Base-by-base conservation (phyloP, 2,329 filamentous ascomycete species). In the Ophiocordyceps australis region DNA sequence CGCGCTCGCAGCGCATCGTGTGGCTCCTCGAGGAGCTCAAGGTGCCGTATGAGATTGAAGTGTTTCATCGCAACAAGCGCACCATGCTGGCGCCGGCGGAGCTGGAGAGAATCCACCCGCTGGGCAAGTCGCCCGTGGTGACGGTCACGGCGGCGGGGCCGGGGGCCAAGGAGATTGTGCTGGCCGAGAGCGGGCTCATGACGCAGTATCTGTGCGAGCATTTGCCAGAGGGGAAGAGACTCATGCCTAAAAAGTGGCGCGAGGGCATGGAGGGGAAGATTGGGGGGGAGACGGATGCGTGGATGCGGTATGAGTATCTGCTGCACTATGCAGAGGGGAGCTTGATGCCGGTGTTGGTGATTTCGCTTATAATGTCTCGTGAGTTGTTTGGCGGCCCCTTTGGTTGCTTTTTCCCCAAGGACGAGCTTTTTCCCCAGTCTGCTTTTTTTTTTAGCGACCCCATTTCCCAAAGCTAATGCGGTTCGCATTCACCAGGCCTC, bases 281-380 rank as follows among this genome's bases (percentile, higher is more conserved):
- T 9, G 62, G 63, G 11, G 67, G 68, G 14, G 67, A 74, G 54
- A 71, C 65, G 17, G 62, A 72, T 40, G 57, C 54, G 31, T 72
- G 60, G 56, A 44, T 69, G 46, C 56, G 67, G 25, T 70, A 61
- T 44, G 57, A 62, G 41, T 79, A 81, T 44, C 70, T 69, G 36
- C 67, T 93, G 60, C 77, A 93, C 46, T 94, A 85, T 48, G 62
- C 69, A 5, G 86, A 94, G 52, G 86, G 85, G 9, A 80, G 68
- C 32, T 52, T 94, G 32, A 89, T 91, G 74, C 65, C 70, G 1
- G 55, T 71, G 24, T 46, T 89, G 33, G 50, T 85, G 1, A 49
- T 80, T 32, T 53, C 59, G 10, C 43, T 89, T 11, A 51, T 92
- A 15, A 54, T 77, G 9, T 41, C 41, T 4, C 46, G 60, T 64